phyloP scores from a whole-genome alignment of 2,329 filamentous ascomycete species.

The Trichoderma hamatum region DNA sequence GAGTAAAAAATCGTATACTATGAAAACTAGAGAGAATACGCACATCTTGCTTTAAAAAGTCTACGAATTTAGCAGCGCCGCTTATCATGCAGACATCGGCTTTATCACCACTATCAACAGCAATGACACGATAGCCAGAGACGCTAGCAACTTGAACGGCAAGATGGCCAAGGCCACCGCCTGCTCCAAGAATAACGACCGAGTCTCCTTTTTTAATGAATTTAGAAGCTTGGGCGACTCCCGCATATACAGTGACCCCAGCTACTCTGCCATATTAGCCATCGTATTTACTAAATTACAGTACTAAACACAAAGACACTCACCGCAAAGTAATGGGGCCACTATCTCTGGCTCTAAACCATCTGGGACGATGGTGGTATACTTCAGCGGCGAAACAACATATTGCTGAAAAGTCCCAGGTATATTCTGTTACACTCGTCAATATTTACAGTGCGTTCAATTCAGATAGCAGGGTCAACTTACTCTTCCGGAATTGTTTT shows the following conservation, averaged over 20 bases:
- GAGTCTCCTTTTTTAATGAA: slow-evolving; percentile 8
- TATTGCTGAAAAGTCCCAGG: slow-evolving; percentile 21
- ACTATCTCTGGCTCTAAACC: slow-evolving; percentile 18
- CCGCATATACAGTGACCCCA: slow-evolving; percentile 19
- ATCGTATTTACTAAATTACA: no score
- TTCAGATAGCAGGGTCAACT: neutral
- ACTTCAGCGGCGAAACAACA: slow-evolving; percentile 7
- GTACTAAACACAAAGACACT: neutral
- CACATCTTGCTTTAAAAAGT: slow-evolving; percentile 11
- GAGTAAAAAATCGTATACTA: neutral
- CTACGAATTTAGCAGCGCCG: slow-evolving; percentile 12
- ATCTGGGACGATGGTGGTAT: slow-evolving; percentile 10
- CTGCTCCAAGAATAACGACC: slow-evolving; percentile 20
- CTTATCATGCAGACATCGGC: slow-evolving; percentile 3
- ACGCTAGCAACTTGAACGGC: neutral
- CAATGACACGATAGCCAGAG: slow-evolving; percentile 11
- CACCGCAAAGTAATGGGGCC: slow-evolving; percentile 21
- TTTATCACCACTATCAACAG: slow-evolving; percentile 11
- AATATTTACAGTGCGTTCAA: neutral
- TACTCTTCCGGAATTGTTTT: slow-evolving; percentile 16
- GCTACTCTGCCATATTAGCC: neutral
- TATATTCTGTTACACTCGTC: neutral
- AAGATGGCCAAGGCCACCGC: slow-evolving; percentile 17
- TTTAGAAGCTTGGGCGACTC: slow-evolving; percentile 1
- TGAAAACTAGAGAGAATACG: neutral